These are phyloP conservation scores for Oryza longistaminata DNA, from an alignment of 176 grass and related monocot species.

Conservation along the genomic window DNA sequence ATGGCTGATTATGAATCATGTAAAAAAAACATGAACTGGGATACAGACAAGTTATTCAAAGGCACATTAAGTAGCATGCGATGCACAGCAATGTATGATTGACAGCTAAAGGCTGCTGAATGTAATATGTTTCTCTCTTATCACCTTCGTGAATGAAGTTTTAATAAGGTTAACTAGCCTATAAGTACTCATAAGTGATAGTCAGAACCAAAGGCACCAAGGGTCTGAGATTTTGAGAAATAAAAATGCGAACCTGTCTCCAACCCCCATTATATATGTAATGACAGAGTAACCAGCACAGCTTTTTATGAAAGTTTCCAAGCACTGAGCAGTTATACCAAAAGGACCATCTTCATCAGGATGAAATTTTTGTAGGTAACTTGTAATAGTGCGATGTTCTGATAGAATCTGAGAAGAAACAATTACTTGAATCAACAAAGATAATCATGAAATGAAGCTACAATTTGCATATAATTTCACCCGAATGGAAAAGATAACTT, in stretches of 20 bases:
- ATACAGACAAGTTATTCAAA: neutral
- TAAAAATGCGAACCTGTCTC: slow-evolving; percentile 65
- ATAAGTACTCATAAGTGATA: neutral
- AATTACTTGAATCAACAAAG: slow-evolving; percentile 11
- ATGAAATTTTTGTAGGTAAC: slow-evolving; percentile 85
- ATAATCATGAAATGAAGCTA: slow-evolving; percentile 23
- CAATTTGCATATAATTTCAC: slow-evolving; percentile 14
- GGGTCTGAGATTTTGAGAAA: slow-evolving; percentile 12
- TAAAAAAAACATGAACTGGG: neutral
- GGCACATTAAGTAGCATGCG: neutral
- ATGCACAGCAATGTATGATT: neutral
- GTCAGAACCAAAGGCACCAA: slow-evolving; percentile 11
- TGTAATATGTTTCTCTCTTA: neutral
- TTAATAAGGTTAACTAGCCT: neutral
- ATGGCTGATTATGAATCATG: neutral
- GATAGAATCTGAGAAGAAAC: slow-evolving; percentile 69
- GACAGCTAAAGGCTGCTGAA: neutral
- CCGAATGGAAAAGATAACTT: slow-evolving; percentile 5
- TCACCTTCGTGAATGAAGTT: neutral
- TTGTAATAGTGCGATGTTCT: slow-evolving; percentile 92
- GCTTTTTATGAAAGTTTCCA: slow-evolving; percentile 92
- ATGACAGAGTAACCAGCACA: slow-evolving; percentile 96
- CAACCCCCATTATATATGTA: slow-evolving; percentile 95
- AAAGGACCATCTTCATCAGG: slow-evolving; percentile 86
- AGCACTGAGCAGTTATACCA: slow-evolving; percentile 89